phyloP scores from a whole-genome alignment of 495 filamentous ascomycete genomes.

The Talaromyces proteolyticus region DNA sequence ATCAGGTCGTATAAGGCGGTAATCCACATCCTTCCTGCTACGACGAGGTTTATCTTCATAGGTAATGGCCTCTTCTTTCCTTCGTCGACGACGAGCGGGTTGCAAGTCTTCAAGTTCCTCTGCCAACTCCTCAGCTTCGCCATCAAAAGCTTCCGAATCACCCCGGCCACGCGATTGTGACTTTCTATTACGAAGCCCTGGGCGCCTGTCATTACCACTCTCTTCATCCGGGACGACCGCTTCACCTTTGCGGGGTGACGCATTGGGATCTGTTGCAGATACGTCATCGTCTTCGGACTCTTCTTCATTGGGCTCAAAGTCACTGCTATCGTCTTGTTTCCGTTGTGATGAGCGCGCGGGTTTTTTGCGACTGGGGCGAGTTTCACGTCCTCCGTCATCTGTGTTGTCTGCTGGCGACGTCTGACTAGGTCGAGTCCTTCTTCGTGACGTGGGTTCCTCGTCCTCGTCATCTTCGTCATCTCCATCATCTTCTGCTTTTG shows the following conservation, averaged over 20 bases:
- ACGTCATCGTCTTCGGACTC: slow-evolving; percentile 51
- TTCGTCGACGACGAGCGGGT: slow-evolving; percentile 45
- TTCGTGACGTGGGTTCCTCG: slow-evolving; percentile 52
- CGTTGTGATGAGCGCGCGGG: slow-evolving; percentile 43
- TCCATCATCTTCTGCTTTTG: slow-evolving; percentile 23
- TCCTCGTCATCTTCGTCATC: slow-evolving; percentile 66
- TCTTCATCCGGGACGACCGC: slow-evolving; percentile 39
- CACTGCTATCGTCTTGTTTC: slow-evolving; percentile 68
- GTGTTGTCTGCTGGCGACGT: slow-evolving; percentile 25
- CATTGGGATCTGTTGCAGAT: slow-evolving; percentile 42
- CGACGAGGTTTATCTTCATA: slow-evolving; percentile 53
- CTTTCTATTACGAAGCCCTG: slow-evolving; percentile 41
- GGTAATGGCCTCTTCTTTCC: slow-evolving; percentile 48
- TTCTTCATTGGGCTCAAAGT: slow-evolving; percentile 76
- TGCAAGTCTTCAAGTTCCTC: slow-evolving; percentile 71
- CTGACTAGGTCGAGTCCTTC: slow-evolving; percentile 37
- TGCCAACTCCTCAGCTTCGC: slow-evolving; percentile 66
- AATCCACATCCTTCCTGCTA: slow-evolving; percentile 57
- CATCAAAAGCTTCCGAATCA: slow-evolving; percentile 39
- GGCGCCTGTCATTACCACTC: slow-evolving; percentile 42
- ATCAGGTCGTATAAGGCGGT: slow-evolving; percentile 72
- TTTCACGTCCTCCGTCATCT: slow-evolving; percentile 36
- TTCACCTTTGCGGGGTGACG: slow-evolving; percentile 36
- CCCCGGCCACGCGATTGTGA: slow-evolving; percentile 47
- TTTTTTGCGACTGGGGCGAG: slow-evolving; percentile 43